A percentile compares a stretch with the other conserved stretches of the same genome.
These are phyloP conservation scores for Umbellularia californica DNA, from an alignment of 164 flowering plant genomes.

Conservation along the genomic window DNA sequence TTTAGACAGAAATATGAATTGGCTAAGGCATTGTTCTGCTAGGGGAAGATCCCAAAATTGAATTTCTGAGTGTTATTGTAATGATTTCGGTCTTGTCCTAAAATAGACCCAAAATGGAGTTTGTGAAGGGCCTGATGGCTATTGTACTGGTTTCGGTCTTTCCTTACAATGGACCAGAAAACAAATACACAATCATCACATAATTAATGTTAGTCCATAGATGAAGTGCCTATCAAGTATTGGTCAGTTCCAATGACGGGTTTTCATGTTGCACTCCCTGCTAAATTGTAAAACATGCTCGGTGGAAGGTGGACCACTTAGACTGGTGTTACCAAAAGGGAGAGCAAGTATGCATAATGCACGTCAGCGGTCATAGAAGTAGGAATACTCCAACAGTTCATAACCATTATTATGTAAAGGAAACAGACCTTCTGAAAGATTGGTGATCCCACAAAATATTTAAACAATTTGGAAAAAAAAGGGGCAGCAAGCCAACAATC, in stretches of 20 bases:
- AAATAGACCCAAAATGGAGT: no score
- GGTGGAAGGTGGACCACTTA: neutral
- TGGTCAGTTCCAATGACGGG: neutral
- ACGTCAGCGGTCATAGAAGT: neutral
- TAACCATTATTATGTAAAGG: no score
- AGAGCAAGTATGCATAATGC: neutral
- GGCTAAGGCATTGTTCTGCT: neutral
- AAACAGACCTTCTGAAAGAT: neutral
- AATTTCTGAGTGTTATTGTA: no score
- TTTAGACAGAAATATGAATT: neutral
- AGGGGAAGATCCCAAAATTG: no score
- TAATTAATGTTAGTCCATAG: neutral
- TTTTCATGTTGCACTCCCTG: neutral
- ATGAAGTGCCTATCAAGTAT: no score
- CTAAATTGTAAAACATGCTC: neutral
- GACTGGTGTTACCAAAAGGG: neutral
- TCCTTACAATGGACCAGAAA: no score
- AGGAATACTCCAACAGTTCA: neutral
- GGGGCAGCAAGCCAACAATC: neutral
- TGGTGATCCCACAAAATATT: neutral
- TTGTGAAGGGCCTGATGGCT: no score
- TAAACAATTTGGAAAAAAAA: neutral
- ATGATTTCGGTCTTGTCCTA: no score
- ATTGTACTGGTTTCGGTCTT: no score
- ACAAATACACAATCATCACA: no score